Conservation (phyloP, 768 basidiomycete species). For the Naganishia onofrii region DNA sequence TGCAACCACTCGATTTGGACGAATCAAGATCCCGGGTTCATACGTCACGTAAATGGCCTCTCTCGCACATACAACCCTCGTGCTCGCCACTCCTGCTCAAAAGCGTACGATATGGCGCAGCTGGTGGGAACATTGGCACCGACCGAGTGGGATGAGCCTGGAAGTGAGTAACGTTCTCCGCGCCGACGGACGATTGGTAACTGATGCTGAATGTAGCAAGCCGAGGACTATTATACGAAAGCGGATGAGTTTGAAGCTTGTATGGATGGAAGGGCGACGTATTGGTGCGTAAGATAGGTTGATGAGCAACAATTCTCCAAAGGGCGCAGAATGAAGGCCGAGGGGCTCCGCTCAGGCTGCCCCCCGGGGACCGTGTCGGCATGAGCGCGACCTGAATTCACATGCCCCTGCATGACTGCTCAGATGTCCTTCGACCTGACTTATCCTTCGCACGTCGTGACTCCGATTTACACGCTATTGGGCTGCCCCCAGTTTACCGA, state of each 20-base stretch:
- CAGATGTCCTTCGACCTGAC: no score
- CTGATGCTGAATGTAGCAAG: background rate
- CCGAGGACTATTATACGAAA: background rate
- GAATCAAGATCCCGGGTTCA: no score
- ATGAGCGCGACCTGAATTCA: no score
- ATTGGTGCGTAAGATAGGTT: slow-evolving; percentile 3
- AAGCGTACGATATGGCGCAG: background rate
- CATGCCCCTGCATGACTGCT: no score
- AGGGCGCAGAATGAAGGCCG: no score
- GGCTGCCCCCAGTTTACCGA: background rate
- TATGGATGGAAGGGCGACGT: background rate
- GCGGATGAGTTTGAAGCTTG: background rate
- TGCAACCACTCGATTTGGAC: no score
- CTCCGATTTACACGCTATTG: background rate
- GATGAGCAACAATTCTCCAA: no score
- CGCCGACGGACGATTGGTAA: background rate
- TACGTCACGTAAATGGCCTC: background rate
- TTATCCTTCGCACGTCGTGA: no score
- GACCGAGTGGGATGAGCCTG: background rate
- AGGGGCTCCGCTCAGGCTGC: no score
- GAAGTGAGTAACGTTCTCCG: background rate
- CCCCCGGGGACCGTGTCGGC: no score
- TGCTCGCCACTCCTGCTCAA: slow-evolving; percentile 12
- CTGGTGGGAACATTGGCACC: slow-evolving; percentile 11
- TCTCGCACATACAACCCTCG: slow-evolving; percentile 12